Evolutionary conservation across 2,329 filamentous ascomycete species (phyloP), one percentile per base, ranked within the genome.

Genomic region (Waltergamsia citrina): DNA sequence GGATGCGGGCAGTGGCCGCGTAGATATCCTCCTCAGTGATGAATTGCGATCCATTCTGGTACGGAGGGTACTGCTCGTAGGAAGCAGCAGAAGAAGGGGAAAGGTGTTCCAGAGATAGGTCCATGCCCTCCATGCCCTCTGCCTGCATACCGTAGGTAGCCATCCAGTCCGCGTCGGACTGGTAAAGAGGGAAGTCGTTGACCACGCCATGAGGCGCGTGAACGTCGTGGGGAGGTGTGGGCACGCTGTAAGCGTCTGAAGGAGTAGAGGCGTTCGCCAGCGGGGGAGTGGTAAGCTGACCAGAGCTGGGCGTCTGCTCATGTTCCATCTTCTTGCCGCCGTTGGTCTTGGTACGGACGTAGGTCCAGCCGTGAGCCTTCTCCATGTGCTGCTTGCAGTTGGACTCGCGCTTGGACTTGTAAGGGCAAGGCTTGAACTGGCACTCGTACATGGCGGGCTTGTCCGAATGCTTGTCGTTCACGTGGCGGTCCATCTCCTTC

Each of bases 311-410:
- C 18, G 64, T 63, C 36, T 65, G 61, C 45, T 19, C 24, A 16
- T 18, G 10, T 32, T 20, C n/a, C 21, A 17, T 6, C 24, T 48
- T 44, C 54, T 70, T 76, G 62, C 82, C 85, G 53, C 84, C 83
- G 51, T 93, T 94, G 57, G 82, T 88, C 72, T 95, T 95, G 39
- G 86, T 90, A 43, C 90, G 83, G 36, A 88, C 72, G 47, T 95
- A 95, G n/a, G 71, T 69, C 82, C 85, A 94, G 38, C 81, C 80
- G 50, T 96, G 88, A 1, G 85, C 82, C 60, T 95, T 95, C 65
- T 96, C 90, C 88, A 95, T 95, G 62, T 96, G 88, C 59, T 95
- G 90, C 57, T 95, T 95, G 73, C 86, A 93, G 59, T 96, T 96
- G 42, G 84, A 92, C 63, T 94, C 84, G 38, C 88, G 81, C 69